A percentile compares a stretch with the other conserved stretches of the same genome.
Evolutionary conservation across 495 filamentous ascomycete genomes (phyloP).

Genomic region (Pyronema omphalodes): DNA sequence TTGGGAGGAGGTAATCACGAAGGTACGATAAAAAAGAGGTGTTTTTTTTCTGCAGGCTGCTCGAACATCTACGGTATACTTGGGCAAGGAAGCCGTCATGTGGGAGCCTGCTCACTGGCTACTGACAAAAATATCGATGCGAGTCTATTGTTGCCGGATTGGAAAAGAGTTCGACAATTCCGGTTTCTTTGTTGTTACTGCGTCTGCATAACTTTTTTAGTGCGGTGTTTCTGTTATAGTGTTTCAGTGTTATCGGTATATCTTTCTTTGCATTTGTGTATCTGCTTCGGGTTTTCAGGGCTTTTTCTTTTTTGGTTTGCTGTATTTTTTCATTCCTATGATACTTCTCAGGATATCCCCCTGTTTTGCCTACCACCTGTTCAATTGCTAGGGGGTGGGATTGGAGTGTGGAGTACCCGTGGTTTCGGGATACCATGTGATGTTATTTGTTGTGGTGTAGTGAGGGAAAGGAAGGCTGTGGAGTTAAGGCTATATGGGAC

Average conservation of each 20-base stretch:
- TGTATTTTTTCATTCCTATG: background rate
- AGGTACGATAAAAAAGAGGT: background rate
- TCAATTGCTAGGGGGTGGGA: background rate
- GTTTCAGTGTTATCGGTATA: background rate
- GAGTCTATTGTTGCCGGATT: background rate
- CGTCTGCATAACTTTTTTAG: slow-evolving; percentile 2
- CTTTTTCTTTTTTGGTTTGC: slow-evolving; percentile 4
- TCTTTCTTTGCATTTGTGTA: slow-evolving; percentile 3
- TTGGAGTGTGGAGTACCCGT: background rate
- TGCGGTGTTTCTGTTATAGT: slow-evolving; percentile 2
- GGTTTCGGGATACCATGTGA: background rate
- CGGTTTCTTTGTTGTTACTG: background rate
- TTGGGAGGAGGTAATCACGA: slow-evolving; percentile 2
- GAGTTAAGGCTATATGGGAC: background rate
- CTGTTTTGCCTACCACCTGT: background rate
- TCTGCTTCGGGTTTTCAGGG: slow-evolving; percentile 5
- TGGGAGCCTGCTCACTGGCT: background rate
- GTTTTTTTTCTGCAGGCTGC: background rate
- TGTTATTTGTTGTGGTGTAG: background rate
- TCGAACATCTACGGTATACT: background rate
- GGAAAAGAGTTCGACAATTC: background rate
- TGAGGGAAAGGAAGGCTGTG: background rate
- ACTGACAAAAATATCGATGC: background rate
- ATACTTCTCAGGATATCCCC: background rate
- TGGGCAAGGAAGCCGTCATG: background rate